Percentiles rank a stretch among this genome's conserved stretches.
Evolutionary conservation across 768 basidiomycete species (phyloP).

Genomic region (Lentinula raphanica): DNA sequence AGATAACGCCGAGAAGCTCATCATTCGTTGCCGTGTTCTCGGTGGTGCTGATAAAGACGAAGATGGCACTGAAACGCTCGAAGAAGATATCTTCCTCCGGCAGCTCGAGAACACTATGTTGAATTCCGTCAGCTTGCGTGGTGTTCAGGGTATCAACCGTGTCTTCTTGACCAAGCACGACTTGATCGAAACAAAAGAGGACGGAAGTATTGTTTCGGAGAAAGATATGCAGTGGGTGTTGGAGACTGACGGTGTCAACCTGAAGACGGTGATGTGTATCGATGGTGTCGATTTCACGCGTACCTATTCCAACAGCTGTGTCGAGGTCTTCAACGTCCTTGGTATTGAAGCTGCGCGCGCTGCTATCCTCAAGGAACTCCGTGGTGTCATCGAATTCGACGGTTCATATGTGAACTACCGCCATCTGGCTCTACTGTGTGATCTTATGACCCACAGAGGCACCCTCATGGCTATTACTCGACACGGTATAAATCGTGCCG

Average conservation of each 20-base stretch:
- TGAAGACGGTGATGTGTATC: slow-evolving; percentile 92
- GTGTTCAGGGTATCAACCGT: slow-evolving; percentile 84
- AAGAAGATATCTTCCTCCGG: slow-evolving; percentile 95
- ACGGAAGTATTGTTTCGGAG: slow-evolving; percentile 59
- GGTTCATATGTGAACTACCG: slow-evolving; percentile 99
- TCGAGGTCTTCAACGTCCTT: slow-evolving; percentile 89
- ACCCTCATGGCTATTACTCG: slow-evolving; percentile 97
- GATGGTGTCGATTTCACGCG: slow-evolving; percentile 91
- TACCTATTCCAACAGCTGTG: slow-evolving; percentile 96
- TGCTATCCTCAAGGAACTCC: slow-evolving; percentile 89
- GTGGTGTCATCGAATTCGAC: slow-evolving; percentile 96
- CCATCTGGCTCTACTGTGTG: slow-evolving; percentile 93
- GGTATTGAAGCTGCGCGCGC: slow-evolving; percentile 97
- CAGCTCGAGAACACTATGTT: slow-evolving; percentile 96
- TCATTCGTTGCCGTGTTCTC: slow-evolving; percentile 92
- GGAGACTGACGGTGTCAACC: slow-evolving; percentile 95
- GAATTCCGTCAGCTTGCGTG: slow-evolving; percentile 90
- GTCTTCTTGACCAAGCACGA: slow-evolving; percentile 93
- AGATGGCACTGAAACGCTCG: slow-evolving; percentile 64
- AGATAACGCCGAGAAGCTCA: slow-evolving; percentile 95
- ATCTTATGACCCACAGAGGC: slow-evolving; percentile 97
- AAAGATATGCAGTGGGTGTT: slow-evolving; percentile 90
- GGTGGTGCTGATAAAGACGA: slow-evolving; percentile 84
- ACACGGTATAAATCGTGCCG: slow-evolving; percentile 97
- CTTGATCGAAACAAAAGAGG: slow-evolving; percentile 56